These are phyloP conservation scores for Phytophthora podocarpi DNA, from an alignment of 352 stramenopile genomes.

Conservation along the genomic window DNA sequence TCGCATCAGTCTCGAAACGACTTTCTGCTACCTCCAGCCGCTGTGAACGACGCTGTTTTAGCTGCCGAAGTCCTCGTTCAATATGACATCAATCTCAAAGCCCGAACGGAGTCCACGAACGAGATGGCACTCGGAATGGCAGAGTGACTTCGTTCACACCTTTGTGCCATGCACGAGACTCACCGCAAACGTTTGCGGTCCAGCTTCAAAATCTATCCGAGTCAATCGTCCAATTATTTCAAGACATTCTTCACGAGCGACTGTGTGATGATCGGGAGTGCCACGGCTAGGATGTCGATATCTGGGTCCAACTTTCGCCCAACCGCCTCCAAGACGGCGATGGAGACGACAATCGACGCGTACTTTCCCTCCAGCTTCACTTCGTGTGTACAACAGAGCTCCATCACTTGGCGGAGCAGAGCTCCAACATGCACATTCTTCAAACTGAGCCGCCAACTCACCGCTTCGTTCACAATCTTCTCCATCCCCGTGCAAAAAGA, in stretches of 20 bases:
- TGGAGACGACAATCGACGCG: conserved; percentile 93
- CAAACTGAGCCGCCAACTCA: conserved; percentile 67
- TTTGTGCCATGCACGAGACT: too few species aligned
- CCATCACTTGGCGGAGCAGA: conserved; percentile 78
- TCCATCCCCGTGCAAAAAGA: conserved; percentile 80
- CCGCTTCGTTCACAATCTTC: conserved; percentile 67
- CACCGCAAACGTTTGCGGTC: too few species aligned
- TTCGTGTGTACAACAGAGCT: conserved; percentile 92
- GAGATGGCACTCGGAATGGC: conserved; percentile 57
- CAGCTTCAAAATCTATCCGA: background rate
- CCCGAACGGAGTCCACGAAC: conserved; percentile 64
- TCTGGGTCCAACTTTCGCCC: conserved; percentile 91
- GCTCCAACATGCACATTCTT: conserved; percentile 80
- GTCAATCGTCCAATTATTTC: too few species aligned
- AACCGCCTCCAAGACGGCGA: conserved; percentile 94
- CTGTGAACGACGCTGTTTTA: conserved; percentile 66
- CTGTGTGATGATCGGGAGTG: conserved; percentile 93
- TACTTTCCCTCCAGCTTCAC: conserved; percentile 95
- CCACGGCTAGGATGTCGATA: conserved; percentile 88
- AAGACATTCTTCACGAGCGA: conserved; percentile 87
- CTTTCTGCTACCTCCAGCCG: conserved; percentile 45
- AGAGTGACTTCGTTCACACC: background rate
- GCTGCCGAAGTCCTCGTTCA: conserved; percentile 72
- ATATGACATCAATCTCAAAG: conserved; percentile 66
- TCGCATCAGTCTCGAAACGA: too few species aligned